phyloP scores from a whole-genome alignment of 495 filamentous ascomycete genomes.

The Entonaema liquescens region DNA sequence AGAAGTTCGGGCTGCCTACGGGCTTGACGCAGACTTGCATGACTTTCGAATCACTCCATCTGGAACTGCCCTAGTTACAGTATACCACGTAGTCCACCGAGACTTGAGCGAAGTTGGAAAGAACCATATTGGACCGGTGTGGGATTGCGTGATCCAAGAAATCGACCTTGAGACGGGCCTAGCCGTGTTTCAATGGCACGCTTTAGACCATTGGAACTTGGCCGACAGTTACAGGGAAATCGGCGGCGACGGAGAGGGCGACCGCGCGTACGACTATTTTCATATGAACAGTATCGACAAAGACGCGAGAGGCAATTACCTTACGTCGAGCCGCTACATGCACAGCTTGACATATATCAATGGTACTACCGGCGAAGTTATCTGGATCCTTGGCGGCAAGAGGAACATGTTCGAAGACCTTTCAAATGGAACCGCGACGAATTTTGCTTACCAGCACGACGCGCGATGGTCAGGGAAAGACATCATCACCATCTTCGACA shows the following conservation, averaged over 20 bases:
- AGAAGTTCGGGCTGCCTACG: slow-evolving; percentile 26
- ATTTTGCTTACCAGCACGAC: slow-evolving; percentile 71
- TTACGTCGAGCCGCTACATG: slow-evolving; percentile 66
- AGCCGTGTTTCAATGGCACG: slow-evolving; percentile 52
- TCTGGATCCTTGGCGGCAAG: slow-evolving; percentile 66
- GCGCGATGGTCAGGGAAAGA: slow-evolving; percentile 62
- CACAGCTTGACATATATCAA: slow-evolving; percentile 67
- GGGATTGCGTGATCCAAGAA: slow-evolving; percentile 59
- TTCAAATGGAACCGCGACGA: slow-evolving; percentile 46
- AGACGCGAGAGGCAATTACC: slow-evolving; percentile 63
- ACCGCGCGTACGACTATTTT: slow-evolving; percentile 67
- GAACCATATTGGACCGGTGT: slow-evolving; percentile 53
- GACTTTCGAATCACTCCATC: slow-evolving; percentile 59
- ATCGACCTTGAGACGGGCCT: slow-evolving; percentile 55
- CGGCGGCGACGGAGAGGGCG: slow-evolving; percentile 33
- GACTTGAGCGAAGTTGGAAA: slow-evolving; percentile 51
- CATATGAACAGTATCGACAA: slow-evolving; percentile 72
- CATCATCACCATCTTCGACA: slow-evolving; percentile 48
- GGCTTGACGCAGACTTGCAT: slow-evolving; percentile 45
- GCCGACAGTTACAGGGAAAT: slow-evolving; percentile 34
- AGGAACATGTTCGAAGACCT: slow-evolving; percentile 50
- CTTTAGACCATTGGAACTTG: slow-evolving; percentile 49
- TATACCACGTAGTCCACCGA: slow-evolving; percentile 49
- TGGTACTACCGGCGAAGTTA: slow-evolving; percentile 62
- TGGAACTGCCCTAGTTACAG: slow-evolving; percentile 56